These are phyloP conservation scores for Metschnikowia peoriensis DNA, from an alignment of 805 yeast genomes.

Conservation along the genomic window DNA sequence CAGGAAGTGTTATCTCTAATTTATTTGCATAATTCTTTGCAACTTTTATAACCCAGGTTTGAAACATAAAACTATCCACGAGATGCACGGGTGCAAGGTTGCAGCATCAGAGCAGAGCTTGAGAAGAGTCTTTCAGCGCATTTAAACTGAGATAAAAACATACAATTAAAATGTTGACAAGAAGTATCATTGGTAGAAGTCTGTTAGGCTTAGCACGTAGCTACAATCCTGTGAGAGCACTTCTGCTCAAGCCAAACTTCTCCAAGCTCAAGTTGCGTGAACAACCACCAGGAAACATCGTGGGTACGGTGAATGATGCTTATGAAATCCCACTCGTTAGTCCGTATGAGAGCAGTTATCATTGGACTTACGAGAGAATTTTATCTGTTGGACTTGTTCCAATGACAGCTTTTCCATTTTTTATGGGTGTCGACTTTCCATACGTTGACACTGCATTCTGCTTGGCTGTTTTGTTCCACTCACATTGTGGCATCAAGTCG, in stretches of 20 bases:
- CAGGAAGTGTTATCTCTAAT: too few relatives aligned
- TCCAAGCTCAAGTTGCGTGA: slow-evolving; percentile 54
- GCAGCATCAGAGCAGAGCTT: slow-evolving; percentile 5
- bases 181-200: slow-evolving; percentile 10
- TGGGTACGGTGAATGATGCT: slow-evolving; percentile 94
- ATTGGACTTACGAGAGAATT: slow-evolving; percentile 88
- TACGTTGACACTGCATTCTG: slow-evolving; percentile 71
- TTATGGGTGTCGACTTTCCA: slow-evolving; percentile 69
- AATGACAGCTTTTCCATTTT: slow-evolving; percentile 68
- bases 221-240: slow-evolving; percentile 8
- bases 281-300: slow-evolving; percentile 87
- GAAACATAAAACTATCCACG: background rate
- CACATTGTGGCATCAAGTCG: slow-evolving; percentile 82
- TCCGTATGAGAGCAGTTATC: slow-evolving; percentile 77
- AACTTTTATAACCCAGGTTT: background rate
- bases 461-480: slow-evolving; percentile 66
- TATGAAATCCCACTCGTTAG: slow-evolving; percentile 61
- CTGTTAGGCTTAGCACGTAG: slow-evolving; percentile 10
- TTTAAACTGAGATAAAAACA: background rate
- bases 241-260: slow-evolving; percentile 42
- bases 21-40: too few relatives aligned
- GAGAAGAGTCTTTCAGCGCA: slow-evolving; percentile 1
- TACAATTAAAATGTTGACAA: slow-evolving; percentile 7
- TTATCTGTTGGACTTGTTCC: slow-evolving; percentile 75
- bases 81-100: slow-evolving; percentile 9